Percentiles rank a stretch among this genome's conserved stretches.
phyloP scores from a whole-genome alignment of 305 asterid species.

The Ajuga reptans region DNA sequence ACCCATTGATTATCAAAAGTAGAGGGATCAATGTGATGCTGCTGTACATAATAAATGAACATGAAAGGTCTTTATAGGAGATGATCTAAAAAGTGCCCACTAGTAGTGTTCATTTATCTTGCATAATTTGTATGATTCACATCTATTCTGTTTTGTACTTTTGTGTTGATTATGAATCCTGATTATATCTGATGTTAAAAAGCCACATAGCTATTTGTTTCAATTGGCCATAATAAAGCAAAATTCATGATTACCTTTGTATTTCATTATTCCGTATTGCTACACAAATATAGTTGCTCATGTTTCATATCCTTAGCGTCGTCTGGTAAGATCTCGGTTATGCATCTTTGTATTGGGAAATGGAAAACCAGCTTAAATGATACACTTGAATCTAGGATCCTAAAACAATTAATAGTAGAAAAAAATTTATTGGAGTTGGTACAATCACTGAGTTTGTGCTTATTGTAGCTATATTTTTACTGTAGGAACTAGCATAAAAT shows the following conservation, averaged over 20 bases:
- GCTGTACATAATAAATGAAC: not conserved
- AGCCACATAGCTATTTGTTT: not conserved
- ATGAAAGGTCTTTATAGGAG: not conserved
- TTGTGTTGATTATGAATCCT: not conserved
- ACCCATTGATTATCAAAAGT: not conserved
- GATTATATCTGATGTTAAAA: not conserved
- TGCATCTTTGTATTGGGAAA: not conserved
- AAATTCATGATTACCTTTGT: not conserved
- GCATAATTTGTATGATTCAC: not conserved
- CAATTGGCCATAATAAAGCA: not conserved
- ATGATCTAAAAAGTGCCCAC: slow-evolving; percentile 10
- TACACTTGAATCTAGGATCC: slow-evolving; percentile 6
- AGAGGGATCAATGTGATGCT: not conserved
- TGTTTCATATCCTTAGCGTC: not conserved
- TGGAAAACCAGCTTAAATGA: not conserved
- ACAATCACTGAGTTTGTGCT: slow-evolving; percentile 10
- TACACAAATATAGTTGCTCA: not conserved
- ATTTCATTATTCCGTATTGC: not conserved
- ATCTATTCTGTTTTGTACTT: not conserved
- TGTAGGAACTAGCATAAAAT: slow-evolving; percentile 27
- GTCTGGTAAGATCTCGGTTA: slow-evolving; percentile 5
- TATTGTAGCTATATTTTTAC: slow-evolving; percentile 5
- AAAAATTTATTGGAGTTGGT: not conserved
- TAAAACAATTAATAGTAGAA: not conserved
- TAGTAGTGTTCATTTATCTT: not conserved